Evolutionary conservation across 73 alveolate genomes (phyloP).

Genomic region (Paramecium octaurelia): DNA sequence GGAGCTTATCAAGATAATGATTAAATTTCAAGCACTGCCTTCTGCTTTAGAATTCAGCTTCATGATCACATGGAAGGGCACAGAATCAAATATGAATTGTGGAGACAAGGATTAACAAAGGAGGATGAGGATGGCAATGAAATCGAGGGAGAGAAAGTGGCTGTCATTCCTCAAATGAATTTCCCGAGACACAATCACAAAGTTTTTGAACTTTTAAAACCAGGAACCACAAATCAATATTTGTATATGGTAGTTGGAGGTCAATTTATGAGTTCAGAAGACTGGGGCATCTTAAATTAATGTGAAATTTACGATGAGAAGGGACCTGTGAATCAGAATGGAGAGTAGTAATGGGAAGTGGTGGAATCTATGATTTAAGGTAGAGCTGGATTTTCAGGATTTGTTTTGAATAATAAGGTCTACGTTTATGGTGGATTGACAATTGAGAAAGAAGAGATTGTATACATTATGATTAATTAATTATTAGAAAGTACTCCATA

Average conservation of each 20-base stretch:
- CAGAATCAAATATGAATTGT: neutral
- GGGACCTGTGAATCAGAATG: neutral
- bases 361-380: neutral
- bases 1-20: neutral
- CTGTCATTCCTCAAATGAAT: neutral
- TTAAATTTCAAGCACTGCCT: neutral
- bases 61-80: constrained; percentile 1
- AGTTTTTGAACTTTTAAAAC: constrained; percentile 7
- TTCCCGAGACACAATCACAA: constrained; percentile 27
- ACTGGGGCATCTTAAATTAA: neutral
- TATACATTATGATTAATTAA: neutral
- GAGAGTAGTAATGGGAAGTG: neutral
- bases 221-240: constrained; percentile 14
- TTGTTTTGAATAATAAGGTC: neutral
- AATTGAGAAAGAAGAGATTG: neutral
- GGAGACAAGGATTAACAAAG: neutral
- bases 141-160: neutral
- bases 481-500: neutral
- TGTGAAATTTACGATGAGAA: constrained; percentile 18
- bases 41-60: neutral
- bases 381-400: constrained; percentile 37
- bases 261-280: neutral
- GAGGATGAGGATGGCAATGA: constrained; percentile 14
- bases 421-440: constrained; percentile 47
- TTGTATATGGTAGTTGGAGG: constrained; percentile 47